Evolutionary conservation across 192 early-diverging fungal genomes (phyloP).

Genomic region (Mortierella hygrophila): DNA sequence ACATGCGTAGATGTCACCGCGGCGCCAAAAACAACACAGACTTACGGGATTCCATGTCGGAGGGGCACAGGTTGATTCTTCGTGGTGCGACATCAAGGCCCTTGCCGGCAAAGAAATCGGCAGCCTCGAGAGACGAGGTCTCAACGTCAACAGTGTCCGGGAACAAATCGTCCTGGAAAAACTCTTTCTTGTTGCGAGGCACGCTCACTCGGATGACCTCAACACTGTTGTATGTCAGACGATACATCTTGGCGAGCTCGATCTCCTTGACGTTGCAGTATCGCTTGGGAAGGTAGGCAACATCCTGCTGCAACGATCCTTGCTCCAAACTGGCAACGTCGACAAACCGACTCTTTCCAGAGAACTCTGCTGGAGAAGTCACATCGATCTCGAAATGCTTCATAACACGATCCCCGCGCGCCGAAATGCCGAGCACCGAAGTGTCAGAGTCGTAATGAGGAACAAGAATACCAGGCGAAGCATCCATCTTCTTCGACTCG

Average conservation of each 20-base stretch:
- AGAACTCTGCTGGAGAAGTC: constrained; percentile 13
- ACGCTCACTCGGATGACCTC: constrained; percentile 82
- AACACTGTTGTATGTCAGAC: constrained; percentile 76
- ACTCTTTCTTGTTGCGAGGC: constrained; percentile 86
- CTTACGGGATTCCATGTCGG: constrained; percentile 48
- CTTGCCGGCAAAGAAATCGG: constrained; percentile 69
- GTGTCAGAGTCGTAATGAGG: constrained; percentile 80
- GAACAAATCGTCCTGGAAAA: constrained; percentile 93
- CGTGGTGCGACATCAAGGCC: not conserved
- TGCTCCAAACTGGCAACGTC: constrained; percentile 75
- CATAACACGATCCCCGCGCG: constrained; percentile 84
- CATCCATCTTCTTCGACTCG: constrained; percentile 70
- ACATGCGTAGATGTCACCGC: not conserved
- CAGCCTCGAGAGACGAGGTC: constrained; percentile 60
- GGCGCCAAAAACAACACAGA: not conserved
- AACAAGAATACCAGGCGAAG: constrained; percentile 81
- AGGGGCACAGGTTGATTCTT: constrained; percentile 30
- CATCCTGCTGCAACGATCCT: constrained; percentile 72
- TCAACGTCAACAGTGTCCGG: constrained; percentile 72
- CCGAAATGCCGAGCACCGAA: constrained; percentile 74
- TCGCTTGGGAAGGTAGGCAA: constrained; percentile 80
- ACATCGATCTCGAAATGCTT: constrained; percentile 77
- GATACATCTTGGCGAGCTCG: constrained; percentile 78
- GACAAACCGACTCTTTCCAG: constrained; percentile 42
- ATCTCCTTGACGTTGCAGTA: constrained; percentile 72